A percentile compares a stretch with the other conserved stretches of the same genome.
Conservation (phyloP, 768 basidiomycete genomes). For the button mushroom (Agaricus bisporus) region DNA sequence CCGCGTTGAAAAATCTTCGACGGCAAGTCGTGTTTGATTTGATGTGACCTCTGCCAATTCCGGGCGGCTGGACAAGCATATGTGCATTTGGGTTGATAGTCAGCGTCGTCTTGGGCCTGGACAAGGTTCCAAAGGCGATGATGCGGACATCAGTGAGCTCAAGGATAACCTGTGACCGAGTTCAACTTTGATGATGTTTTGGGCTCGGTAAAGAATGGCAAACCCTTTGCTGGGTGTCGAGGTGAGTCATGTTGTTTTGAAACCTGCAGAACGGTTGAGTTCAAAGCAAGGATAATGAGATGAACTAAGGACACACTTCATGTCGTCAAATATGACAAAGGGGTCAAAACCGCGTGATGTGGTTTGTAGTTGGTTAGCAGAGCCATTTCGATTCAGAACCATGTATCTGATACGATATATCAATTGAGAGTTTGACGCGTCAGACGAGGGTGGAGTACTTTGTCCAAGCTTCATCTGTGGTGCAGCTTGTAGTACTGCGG, state of each 20-base stretch:
- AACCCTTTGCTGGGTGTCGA: slow-evolving; percentile 64
- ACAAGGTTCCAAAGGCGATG: slow-evolving; percentile 62
- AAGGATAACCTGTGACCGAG: slow-evolving; percentile 48
- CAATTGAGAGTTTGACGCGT: not conserved
- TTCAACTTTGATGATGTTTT: not conserved
- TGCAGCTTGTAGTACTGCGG: slow-evolving; percentile 61
- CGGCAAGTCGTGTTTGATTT: not conserved
- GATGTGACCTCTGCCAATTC: slow-evolving; percentile 33
- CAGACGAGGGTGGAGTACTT: slow-evolving; percentile 37
- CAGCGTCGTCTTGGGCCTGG: slow-evolving; percentile 48
- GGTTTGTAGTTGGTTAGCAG: slow-evolving; percentile 64
- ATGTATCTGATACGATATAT: slow-evolving; percentile 48
- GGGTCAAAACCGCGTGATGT: slow-evolving; percentile 69
- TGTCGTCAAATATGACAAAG: slow-evolving; percentile 59
- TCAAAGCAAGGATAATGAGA: not conserved
- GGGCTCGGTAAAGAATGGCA: slow-evolving; percentile 17
- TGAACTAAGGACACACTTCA: slow-evolving; percentile 49
- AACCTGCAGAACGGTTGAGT: slow-evolving; percentile 30
- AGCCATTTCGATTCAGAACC: slow-evolving; percentile 68
- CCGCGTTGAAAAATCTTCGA: slow-evolving; percentile 1
- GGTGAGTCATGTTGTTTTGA: slow-evolving; percentile 62
- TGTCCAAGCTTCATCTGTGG: slow-evolving; percentile 78
- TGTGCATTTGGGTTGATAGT: slow-evolving; percentile 66
- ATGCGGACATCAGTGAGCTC: slow-evolving; percentile 69
- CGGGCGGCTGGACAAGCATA: slow-evolving; percentile 63